Percentiles rank a stretch among this genome's conserved stretches.
phyloP scores from a whole-genome alignment of 2,329 filamentous ascomycete species.

The Fusarium concolor region DNA sequence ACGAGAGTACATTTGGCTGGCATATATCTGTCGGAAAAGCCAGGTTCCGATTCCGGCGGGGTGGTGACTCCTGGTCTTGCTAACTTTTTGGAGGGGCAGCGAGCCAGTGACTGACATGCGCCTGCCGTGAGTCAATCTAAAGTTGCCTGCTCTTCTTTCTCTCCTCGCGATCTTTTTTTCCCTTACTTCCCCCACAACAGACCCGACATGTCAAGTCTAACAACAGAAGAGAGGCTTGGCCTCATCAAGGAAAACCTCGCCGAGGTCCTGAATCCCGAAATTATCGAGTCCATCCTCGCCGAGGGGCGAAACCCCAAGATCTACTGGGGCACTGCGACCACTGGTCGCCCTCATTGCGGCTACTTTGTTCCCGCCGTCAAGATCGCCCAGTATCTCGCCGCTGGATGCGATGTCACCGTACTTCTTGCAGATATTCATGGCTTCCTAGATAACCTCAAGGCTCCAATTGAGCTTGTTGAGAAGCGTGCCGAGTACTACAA shows the following conservation, averaged over 20 bases:
- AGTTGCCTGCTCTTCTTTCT: background rate
- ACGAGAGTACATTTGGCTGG: no score
- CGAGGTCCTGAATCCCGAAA: conserved; percentile 86
- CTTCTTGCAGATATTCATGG: conserved; percentile 81
- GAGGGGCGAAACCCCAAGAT: conserved; percentile 79
- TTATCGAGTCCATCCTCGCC: conserved; percentile 78
- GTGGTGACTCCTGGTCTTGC: background rate
- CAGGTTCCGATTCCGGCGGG: conserved; percentile 13
- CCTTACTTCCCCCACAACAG: background rate
- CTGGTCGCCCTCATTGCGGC: conserved; percentile 87
- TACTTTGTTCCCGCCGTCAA: conserved; percentile 93
- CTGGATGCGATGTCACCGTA: conserved; percentile 84
- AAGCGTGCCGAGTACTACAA: conserved; percentile 87
- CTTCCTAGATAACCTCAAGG: conserved; percentile 86
- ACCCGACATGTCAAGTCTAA: conserved; percentile 20
- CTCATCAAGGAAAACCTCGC: conserved; percentile 85
- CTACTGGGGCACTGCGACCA: conserved; percentile 91
- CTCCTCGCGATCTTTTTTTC: background rate
- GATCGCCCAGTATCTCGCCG: conserved; percentile 86
- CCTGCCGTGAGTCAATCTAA: conserved; percentile 6
- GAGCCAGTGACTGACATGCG: background rate
- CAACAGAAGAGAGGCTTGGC: conserved; percentile 68
- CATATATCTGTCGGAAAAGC: conserved; percentile 4
- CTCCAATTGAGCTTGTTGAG: conserved; percentile 87
- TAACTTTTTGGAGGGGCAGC: conserved; percentile 21